Base-by-base conservation (phyloP, 179 eudicot genomes). In the Beta macrorhiza region DNA sequence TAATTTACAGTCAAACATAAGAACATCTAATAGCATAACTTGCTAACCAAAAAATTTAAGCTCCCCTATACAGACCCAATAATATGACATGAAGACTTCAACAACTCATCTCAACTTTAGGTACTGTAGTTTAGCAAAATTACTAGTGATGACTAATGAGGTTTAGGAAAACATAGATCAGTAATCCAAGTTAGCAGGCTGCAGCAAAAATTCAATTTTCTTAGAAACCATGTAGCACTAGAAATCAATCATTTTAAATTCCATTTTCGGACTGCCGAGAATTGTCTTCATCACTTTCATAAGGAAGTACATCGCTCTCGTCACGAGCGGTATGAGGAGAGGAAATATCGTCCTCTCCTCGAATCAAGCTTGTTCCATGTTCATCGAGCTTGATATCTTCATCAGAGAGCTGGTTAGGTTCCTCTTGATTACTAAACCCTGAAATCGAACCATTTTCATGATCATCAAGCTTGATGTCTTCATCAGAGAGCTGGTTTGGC, bases 381-480 rank as follows among this genome's bases (percentile, higher is more conserved):
- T 77, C 85, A 73, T 73, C 84, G 52, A 19, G 72, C 72, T 51
- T 80, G 15, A 22, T 73, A 71, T 80, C 82, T 16, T 80, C 78
- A 7, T 80, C 81, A 32, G 63, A 76, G 12, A 42, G 53, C 22
- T 82, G 72, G 62, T 53, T 57, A 13, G 64, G 78, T 63, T 78
- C 81, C n/a, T 82, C 81, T 62, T 77, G 74, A 77, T 82, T 69
- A 55, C 51, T 79, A 11, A 75, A 75, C 11, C 25, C 65, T 57
- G 56, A 7, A 29, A 56, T 4, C 20, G 56, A 16, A 0, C 78
- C 77, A 56, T 74, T 32, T 75, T 57, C 78, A 57, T 57, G 67
- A 67, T 67, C 74, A 49, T 65, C 81, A 61, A 19, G 72, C 72
- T 51, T 80, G 15, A 22, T 73, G 72, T 80, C 82, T 22, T 80